These are phyloP conservation scores for Pseudocercospora macadamiae DNA, from an alignment of 2,329 filamentous ascomycete genomes.

Conservation along the genomic window DNA sequence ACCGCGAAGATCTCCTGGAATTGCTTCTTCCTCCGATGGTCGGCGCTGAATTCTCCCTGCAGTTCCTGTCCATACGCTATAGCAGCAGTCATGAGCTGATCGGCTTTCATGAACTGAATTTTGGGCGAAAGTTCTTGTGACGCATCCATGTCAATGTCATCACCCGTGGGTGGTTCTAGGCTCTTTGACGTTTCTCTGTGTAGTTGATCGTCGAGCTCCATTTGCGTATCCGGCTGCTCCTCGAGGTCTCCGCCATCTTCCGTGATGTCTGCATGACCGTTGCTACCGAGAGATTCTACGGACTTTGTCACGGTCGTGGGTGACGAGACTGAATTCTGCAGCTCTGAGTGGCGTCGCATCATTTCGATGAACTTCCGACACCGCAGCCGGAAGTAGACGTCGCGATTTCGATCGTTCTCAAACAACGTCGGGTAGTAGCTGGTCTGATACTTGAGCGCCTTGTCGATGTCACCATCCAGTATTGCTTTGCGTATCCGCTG, in stretches of 20 bases:
- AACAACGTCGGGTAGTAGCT: slow-evolving; percentile 80
- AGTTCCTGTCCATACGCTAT: slow-evolving; percentile 80
- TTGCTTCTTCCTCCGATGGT: slow-evolving; percentile 72
- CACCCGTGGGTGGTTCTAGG: slow-evolving; percentile 27
- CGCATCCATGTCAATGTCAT: slow-evolving; percentile 38
- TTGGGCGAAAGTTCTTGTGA: slow-evolving; percentile 37
- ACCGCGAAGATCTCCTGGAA: slow-evolving; percentile 85
- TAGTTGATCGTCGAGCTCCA: slow-evolving; percentile 61
- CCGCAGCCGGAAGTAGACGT: slow-evolving; percentile 83
- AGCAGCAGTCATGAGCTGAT: slow-evolving; percentile 67
- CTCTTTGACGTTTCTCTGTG: slow-evolving; percentile 34
- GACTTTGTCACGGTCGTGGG: slow-evolving; percentile 34
- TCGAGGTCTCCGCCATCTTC: slow-evolving; percentile 50
- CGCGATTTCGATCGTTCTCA: slow-evolving; percentile 66
- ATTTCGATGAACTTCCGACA: slow-evolving; percentile 96
- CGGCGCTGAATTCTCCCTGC: slow-evolving; percentile 73
- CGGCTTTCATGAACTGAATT: slow-evolving; percentile 37
- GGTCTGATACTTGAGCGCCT: slow-evolving; percentile 79
- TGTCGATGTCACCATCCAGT: slow-evolving; percentile 88
- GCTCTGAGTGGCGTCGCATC: slow-evolving; percentile 74
- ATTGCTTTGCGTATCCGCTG: slow-evolving; percentile 84
- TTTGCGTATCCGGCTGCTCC: slow-evolving; percentile 47
- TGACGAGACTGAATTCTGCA: slow-evolving; percentile 50
- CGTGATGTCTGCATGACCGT: slow-evolving; percentile 27
- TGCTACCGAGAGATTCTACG: slow-evolving; percentile 33